Evolutionary conservation across 805 yeast species (phyloP).

Genomic region (Jamesozyma jinghongensis): DNA sequence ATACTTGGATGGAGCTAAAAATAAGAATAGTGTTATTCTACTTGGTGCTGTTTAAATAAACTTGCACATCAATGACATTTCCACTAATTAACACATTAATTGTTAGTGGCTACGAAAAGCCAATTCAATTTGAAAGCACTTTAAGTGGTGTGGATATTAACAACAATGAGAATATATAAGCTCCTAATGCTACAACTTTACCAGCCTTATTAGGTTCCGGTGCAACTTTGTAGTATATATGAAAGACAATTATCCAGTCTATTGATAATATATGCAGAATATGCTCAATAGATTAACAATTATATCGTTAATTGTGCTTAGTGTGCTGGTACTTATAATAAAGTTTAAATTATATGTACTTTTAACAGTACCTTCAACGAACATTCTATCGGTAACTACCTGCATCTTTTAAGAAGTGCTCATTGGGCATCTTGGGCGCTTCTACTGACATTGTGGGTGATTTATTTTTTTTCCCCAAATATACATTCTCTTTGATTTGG

Average conservation of each 20-base stretch:
- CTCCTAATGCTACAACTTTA: slow-evolving; percentile 19
- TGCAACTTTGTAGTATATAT: slow-evolving; percentile 38
- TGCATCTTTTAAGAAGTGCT: slow-evolving; percentile 31
- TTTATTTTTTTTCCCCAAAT: slow-evolving; percentile 44
- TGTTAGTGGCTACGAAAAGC: slow-evolving; percentile 8
- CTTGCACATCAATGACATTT: slow-evolving; percentile 26
- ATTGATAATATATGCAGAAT: slow-evolving; percentile 37
- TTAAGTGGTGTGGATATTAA: slow-evolving; percentile 24
- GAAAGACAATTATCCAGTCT: slow-evolving; percentile 28
- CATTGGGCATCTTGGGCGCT: slow-evolving; percentile 32
- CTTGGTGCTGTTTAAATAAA: slow-evolving; percentile 35
- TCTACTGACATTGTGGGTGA: slow-evolving; percentile 36
- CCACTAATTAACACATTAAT: slow-evolving; percentile 21
- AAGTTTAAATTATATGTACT: slow-evolving; percentile 36
- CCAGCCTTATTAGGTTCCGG: slow-evolving; percentile 39
- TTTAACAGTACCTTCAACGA: slow-evolving; percentile 52
- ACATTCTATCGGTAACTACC: slow-evolving; percentile 36
- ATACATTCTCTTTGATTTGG: slow-evolving; percentile 51
- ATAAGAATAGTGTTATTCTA: slow-evolving; percentile 36
- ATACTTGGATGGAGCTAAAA: slow-evolving; percentile 38
- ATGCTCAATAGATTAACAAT: slow-evolving; percentile 33
- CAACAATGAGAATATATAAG: slow-evolving; percentile 15
- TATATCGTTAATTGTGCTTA: slow-evolving; percentile 39
- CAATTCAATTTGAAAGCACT: slow-evolving; percentile 28
- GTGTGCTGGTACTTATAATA: slow-evolving; percentile 11